phyloP scores from a whole-genome alignment of 2,329 filamentous ascomycete genomes.

The Ceratocystis eucalypticola region DNA sequence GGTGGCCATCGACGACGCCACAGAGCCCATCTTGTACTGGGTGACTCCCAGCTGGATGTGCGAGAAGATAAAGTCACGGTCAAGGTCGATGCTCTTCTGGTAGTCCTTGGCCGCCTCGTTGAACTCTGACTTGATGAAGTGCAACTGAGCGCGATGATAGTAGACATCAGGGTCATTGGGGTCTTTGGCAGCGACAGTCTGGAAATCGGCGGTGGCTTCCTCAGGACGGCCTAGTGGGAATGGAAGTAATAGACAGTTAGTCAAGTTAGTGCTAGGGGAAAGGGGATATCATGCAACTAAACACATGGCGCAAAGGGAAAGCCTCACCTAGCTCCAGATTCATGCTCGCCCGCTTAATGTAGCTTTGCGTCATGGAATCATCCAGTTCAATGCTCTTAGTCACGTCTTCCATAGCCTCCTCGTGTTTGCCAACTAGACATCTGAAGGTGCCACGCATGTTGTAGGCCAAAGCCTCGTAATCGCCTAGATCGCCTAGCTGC shows the following conservation, averaged over 20 bases:
- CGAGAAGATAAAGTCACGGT: conserved; percentile 94
- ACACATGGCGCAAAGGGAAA: conserved; percentile 8
- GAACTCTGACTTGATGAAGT: conserved; percentile 94
- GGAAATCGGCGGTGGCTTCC: conserved; percentile 79
- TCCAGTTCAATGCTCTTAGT: conserved; percentile 89
- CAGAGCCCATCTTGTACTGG: conserved; percentile 98
- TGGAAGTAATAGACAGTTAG: conserved; percentile 12
- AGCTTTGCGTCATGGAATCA: conserved; percentile 80
- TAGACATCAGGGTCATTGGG: conserved; percentile 88
- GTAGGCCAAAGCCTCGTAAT: conserved; percentile 80
- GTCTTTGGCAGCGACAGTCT: conserved; percentile 71
- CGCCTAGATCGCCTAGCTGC: conserved; percentile 63
- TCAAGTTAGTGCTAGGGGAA: no score
- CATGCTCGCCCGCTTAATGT: conserved; percentile 98
- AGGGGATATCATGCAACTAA: neutral
- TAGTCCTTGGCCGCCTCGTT: conserved; percentile 93
- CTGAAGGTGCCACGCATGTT: conserved; percentile 95
- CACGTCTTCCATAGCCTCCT: conserved; percentile 68
- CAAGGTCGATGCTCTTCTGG: conserved; percentile 96
- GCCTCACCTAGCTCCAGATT: conserved; percentile 64
- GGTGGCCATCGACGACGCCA: conserved; percentile 95
- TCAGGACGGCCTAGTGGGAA: conserved; percentile 48
- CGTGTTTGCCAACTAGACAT: conserved; percentile 79
- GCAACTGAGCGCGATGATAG: conserved; percentile 95
- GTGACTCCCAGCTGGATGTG: conserved; percentile 98